Evolutionary conservation across 257 asterid species (phyloP), one percentile per base, ranked within the genome.

Genomic region (Parsonsia alboflavescens): DNA sequence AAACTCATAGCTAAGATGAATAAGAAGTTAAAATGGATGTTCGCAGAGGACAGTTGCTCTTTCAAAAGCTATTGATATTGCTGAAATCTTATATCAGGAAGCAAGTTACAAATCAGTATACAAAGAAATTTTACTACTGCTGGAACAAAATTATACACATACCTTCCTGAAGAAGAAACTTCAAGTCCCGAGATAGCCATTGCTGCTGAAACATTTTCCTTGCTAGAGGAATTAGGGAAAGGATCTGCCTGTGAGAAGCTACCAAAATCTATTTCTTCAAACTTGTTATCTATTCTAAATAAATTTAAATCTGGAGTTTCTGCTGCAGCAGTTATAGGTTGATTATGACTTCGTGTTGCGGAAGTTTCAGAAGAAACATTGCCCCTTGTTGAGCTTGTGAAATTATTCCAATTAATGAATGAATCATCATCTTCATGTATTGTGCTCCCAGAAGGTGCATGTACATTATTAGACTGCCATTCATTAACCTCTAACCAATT

Each of bases 391-490:
- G 90, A 84, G 85, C 87, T 83, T 5, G 90, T 81, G 80, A 93
- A 88, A 77, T 86, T 89, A 86, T 89, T 75, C 98, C 98, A 90
- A 6, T 84, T 93, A 58, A 79, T 88, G 78, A 81, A 80, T 19
- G 82, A 69, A 59, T 84, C 85, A 30, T 77, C 88, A 54, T 86
- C 87, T 74, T 56, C 68, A 33, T 46, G 57, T 26, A 26, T 28
- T 28, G 72, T 46, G 71, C 65, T 78, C 71, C 65, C 85, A 59
- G 72, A 75, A 48, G 39, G 39, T 33, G 46, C 81, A 67, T 78
- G 77, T 26, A 74, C 30, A 58, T 76, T 50, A 68, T 58, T 80
- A 63, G 83, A 79, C 82, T 79, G 87, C 77, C 82, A 81, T 45
- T 77, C 79, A 75, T 83, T 77, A 77, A 80, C 90, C 73, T 87